Percentiles rank a stretch among this genome's conserved stretches.
These are phyloP conservation scores for Takakia lepidozioides DNA, from an alignment of 225 moss, liverwort and hornwort species.

Conservation along the genomic window DNA sequence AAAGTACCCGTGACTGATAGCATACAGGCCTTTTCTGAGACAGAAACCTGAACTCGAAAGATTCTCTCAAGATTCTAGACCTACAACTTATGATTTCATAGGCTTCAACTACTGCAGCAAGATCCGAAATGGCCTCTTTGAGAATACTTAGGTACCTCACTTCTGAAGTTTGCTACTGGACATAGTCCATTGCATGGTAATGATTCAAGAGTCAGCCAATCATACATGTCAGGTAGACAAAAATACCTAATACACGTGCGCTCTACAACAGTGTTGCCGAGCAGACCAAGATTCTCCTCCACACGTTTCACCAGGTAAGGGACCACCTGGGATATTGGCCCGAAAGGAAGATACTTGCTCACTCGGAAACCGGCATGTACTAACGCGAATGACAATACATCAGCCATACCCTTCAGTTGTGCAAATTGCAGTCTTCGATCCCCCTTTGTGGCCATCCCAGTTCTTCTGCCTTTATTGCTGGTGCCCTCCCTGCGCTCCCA, in stretches of 20 bases:
- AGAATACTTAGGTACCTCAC: too few relatives aligned
- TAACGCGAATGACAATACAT: slow-evolving; percentile 71
- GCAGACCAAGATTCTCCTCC: slow-evolving; percentile 83
- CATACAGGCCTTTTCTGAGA: too few relatives aligned
- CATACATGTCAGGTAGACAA: too few relatives aligned
- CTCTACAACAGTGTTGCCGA: slow-evolving; percentile 57
- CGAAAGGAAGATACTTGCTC: slow-evolving; percentile 84
- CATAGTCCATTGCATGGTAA: too few relatives aligned
- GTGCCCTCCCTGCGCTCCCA: slow-evolving; percentile 50
- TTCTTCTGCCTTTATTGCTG: slow-evolving; percentile 51
- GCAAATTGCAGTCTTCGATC: slow-evolving; percentile 75
- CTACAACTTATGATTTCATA: too few relatives aligned
- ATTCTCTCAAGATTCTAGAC: too few relatives aligned
- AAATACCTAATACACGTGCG: slow-evolving; percentile 54
- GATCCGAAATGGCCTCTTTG: neutral
- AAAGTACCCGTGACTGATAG: too few relatives aligned
- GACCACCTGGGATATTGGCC: slow-evolving; percentile 67
- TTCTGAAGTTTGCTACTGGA: too few relatives aligned
- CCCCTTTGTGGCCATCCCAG: slow-evolving; percentile 51
- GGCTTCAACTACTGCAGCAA: neutral
- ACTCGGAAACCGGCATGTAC: slow-evolving; percentile 76
- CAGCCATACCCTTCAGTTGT: slow-evolving; percentile 94
- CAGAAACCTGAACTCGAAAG: too few relatives aligned
- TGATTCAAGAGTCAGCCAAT: too few relatives aligned
- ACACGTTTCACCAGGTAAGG: slow-evolving; percentile 85